These are phyloP conservation scores for Citrus australasica DNA, from an alignment of 345 rosid species.

Conservation along the genomic window DNA sequence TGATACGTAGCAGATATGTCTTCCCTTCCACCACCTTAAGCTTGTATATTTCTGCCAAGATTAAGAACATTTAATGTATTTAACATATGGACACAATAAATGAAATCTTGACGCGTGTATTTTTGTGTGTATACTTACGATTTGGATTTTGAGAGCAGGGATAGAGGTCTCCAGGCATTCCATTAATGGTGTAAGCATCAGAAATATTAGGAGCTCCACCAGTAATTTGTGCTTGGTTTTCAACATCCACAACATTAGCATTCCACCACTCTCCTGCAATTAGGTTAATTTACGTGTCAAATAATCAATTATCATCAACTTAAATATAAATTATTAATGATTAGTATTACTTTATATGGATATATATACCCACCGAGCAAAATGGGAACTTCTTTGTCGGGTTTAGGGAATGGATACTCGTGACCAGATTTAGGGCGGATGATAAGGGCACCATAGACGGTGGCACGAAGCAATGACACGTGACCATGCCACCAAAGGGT, in stretches of 20 bases:
- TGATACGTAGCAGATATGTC: conserved; percentile 68
- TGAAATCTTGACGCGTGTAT: not conserved
- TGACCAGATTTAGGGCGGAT: conserved; percentile 63
- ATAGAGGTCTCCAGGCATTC: conserved; percentile 79
- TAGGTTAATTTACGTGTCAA: not conserved
- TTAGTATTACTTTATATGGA: not conserved
- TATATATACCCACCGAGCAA: conserved; percentile 63
- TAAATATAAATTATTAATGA: not conserved
- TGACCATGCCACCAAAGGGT: conserved; percentile 99
- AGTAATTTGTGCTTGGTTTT: conserved; percentile 43
- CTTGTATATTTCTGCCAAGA: conserved; percentile 45
- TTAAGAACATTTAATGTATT: too few relatives aligned
- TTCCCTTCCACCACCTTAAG: conserved; percentile 61
- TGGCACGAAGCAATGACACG: conserved; percentile 63
- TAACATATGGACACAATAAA: too few relatives aligned
- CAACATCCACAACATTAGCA: conserved; percentile 58
- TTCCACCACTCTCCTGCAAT: conserved; percentile 92
- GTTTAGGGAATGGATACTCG: conserved; percentile 81
- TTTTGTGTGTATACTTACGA: conserved; percentile 28
- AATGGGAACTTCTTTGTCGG: conserved; percentile 69
- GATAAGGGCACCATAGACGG: conserved; percentile 80
- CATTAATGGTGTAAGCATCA: conserved; percentile 84
- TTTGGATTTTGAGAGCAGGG: conserved; percentile 48
- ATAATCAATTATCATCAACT: too few relatives aligned
- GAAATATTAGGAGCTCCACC: conserved; percentile 66